phyloP scores from a whole-genome alignment of 768 basidiomycete species.

The Tylopilus intermedius region DNA sequence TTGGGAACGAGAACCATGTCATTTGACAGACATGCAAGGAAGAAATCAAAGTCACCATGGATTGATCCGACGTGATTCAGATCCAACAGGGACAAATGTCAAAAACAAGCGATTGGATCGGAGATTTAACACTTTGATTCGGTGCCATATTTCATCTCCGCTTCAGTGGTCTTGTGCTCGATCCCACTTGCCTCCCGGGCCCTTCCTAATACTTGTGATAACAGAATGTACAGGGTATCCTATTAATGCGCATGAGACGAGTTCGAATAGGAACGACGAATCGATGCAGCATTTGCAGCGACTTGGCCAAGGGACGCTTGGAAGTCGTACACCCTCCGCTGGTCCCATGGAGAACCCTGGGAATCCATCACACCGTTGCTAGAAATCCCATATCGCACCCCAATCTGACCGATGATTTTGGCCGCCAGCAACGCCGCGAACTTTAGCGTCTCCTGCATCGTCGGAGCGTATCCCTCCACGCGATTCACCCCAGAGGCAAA shows the following conservation, averaged over 20 bases:
- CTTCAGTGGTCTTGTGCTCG: not conserved
- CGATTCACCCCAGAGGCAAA: not conserved
- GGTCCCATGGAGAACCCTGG: constrained; percentile 39
- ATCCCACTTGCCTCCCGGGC: too few relatives aligned
- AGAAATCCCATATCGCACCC: constrained; percentile 22
- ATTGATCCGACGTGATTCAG: not conserved
- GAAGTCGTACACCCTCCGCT: constrained; percentile 9
- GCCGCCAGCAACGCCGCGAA: constrained; percentile 47
- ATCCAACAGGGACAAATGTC: not conserved
- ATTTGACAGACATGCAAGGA: not conserved
- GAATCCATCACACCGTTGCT: constrained; percentile 27
- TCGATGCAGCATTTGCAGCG: not conserved
- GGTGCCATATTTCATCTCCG: constrained; percentile 1
- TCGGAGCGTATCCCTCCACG: constrained; percentile 33
- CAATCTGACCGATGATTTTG: constrained; percentile 35
- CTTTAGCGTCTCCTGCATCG: constrained; percentile 45
- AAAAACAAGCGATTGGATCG: not conserved
- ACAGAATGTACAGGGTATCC: not conserved
- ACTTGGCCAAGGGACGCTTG: not conserved
- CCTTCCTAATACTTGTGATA: not conserved
- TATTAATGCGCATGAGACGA: constrained; percentile 11
- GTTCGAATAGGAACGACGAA: not conserved
- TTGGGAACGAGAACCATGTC: not conserved
- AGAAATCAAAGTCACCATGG: constrained; percentile 11
- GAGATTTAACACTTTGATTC: constrained; percentile 1